phyloP scores from a whole-genome alignment of 208 protist genomes.

The Leptomonas pyrrhocoris region DNA sequence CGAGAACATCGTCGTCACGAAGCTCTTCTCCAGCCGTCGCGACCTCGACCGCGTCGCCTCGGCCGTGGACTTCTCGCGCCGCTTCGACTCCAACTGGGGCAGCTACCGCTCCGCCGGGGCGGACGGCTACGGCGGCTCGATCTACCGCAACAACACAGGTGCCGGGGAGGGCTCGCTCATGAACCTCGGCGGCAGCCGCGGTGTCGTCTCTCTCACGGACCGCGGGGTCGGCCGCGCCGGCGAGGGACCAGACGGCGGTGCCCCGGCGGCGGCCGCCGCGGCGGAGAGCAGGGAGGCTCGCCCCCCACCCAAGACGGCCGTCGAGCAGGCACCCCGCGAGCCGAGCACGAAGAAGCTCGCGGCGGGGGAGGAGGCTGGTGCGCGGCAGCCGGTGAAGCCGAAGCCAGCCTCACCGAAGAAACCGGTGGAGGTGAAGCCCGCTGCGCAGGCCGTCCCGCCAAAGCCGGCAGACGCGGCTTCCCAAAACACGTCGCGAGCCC shows the following conservation, averaged over 20 bases:
- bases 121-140: conserved; percentile 28
- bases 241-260: conserved; percentile 22
- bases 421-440: background rate
- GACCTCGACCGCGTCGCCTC: conserved; percentile 54
- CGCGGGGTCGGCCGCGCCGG: conserved; percentile 16
- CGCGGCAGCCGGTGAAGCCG: background rate
- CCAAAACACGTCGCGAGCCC: background rate
- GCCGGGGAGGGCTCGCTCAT: conserved; percentile 20
- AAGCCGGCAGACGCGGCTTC: no score
- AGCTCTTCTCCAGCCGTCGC: conserved; percentile 76
- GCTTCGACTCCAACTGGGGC: conserved; percentile 54
- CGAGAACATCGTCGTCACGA: conserved; percentile 62
- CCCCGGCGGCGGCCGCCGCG: background rate
- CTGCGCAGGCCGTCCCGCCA: background rate
- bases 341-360: conserved; percentile 17
- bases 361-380: background rate
- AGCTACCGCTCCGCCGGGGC: conserved; percentile 33
- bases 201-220: background rate
- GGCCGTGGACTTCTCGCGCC: conserved; percentile 49
- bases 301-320: background rate
- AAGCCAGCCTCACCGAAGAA: background rate
- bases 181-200: conserved; percentile 9
- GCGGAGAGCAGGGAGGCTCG: background rate
- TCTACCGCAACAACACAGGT: conserved; percentile 20
- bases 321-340: background rate